These are phyloP conservation scores for Ramaria rubella DNA, from an alignment of 768 basidiomycete genomes.

Conservation along the genomic window DNA sequence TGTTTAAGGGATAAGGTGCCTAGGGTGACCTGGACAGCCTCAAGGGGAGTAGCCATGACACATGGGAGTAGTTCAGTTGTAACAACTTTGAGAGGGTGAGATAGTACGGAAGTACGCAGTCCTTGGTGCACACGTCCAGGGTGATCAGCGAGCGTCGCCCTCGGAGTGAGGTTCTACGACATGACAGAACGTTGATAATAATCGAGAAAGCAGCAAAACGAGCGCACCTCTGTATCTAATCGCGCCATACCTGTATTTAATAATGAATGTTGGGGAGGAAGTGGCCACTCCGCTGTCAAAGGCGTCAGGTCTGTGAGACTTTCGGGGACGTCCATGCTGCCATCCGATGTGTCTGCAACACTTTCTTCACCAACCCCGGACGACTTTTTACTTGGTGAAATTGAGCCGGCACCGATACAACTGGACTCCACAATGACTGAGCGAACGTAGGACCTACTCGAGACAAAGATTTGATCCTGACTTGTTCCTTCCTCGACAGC, in stretches of 20 bases:
- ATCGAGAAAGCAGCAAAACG: background rate
- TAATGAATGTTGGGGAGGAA: background rate
- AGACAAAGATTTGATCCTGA: background rate
- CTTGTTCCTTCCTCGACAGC: background rate
- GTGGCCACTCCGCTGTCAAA: background rate
- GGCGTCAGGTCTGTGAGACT: background rate
- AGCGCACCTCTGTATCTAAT: background rate
- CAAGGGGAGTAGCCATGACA: background rate
- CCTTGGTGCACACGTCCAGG: background rate
- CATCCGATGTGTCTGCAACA: background rate
- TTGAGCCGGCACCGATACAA: background rate
- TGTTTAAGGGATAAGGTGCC: background rate
- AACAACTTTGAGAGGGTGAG: background rate
- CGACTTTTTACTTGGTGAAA: background rate
- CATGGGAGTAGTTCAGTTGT: background rate
- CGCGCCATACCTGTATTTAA: background rate
- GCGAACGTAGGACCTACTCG: background rate
- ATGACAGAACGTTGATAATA: background rate
- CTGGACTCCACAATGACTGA: background rate
- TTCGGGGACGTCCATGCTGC: background rate
- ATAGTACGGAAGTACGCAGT: too few species aligned
- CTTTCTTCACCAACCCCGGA: background rate
- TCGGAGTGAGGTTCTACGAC: background rate
- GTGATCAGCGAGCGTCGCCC: background rate
- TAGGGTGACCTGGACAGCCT: background rate